These are phyloP conservation scores for Eimeria praecox DNA, from an alignment of 169 alveolate genomes.

Conservation along the genomic window DNA sequence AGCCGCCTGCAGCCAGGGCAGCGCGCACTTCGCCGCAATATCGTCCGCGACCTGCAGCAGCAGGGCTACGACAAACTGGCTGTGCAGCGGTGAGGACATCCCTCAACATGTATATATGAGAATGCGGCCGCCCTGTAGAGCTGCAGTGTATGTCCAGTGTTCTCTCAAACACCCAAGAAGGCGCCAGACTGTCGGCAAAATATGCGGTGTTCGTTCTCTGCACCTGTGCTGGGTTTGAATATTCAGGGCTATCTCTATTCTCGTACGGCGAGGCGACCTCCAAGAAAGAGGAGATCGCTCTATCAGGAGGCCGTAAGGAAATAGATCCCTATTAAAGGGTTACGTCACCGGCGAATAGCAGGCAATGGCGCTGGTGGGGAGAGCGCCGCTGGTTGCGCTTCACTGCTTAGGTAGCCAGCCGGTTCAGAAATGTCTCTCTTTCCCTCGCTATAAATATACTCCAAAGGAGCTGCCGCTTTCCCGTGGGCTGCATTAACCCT, in stretches of 20 bases:
- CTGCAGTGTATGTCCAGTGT: neutral
- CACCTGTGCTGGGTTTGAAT: neutral
- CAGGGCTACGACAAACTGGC: conserved; percentile 88
- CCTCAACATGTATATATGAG: neutral
- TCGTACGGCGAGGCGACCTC: conserved; percentile 89
- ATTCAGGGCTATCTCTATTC: conserved; percentile 89
- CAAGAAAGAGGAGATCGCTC: conserved; percentile 93
- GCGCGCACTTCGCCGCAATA: conserved; percentile 88
- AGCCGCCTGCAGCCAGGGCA: conserved; percentile 91
- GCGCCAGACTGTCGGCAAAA: neutral
- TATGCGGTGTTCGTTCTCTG: neutral
- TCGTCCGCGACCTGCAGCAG: conserved; percentile 88
- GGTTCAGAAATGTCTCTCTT: neutral
- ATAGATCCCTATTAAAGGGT: neutral
- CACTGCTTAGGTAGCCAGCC: neutral
- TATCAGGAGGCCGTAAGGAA: conserved; percentile 86
- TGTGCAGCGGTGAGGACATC: conserved; percentile 84
- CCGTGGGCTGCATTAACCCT: neutral
- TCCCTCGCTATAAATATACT: neutral
- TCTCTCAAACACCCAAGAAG: neutral
- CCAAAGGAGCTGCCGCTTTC: neutral
- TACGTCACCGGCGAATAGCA: neutral
- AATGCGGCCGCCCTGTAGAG: neutral
- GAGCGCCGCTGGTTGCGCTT: neutral
- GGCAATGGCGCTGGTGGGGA: neutral